These are phyloP conservation scores for Coemansia sp. DNA, from an alignment of 192 early-diverging fungal genomes.

Conservation along the genomic window DNA sequence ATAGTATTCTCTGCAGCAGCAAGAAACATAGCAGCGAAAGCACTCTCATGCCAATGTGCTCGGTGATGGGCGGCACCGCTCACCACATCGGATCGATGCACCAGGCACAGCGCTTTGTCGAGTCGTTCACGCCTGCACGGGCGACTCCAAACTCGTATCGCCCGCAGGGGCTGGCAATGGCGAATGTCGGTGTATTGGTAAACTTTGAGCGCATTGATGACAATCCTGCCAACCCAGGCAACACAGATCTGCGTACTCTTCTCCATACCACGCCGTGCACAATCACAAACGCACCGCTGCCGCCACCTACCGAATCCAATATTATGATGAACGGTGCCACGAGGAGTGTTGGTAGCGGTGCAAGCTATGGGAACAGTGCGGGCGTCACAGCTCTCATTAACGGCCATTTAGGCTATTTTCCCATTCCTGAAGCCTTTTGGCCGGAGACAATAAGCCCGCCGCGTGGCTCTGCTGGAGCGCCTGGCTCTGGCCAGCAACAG, in stretches of 20 bases:
- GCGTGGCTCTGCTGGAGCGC: conserved; percentile 1
- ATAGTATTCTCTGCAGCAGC: conserved; percentile 32
- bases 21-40: conserved; percentile 52
- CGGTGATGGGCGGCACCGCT: conserved; percentile 66
- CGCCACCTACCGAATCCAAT: conserved; percentile 30
- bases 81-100: conserved; percentile 56
- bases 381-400: conserved; percentile 42
- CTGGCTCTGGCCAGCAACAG: conserved; percentile 5
- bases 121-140: conserved; percentile 49
- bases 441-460: conserved; percentile 50
- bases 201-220: conserved; percentile 65
- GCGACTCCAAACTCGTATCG: conserved; percentile 19
- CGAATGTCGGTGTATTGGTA: conserved; percentile 58
- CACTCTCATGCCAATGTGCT: conserved; percentile 65
- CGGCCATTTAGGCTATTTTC: conserved; percentile 61
- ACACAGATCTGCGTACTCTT: conserved; percentile 41
- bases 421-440: conserved; percentile 77
- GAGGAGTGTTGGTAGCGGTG: background rate
- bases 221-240: conserved; percentile 39
- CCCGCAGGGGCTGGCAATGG: conserved; percentile 23
- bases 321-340: conserved; percentile 18
- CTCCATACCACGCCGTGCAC: conserved; percentile 37
- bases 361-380: conserved; percentile 34
- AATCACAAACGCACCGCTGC: conserved; percentile 41
- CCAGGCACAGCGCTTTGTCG: conserved; percentile 67